Evolutionary conservation across 352 stramenopile species (phyloP), one percentile per base, ranked within the genome.

Genomic region (Phytophthora citricola): DNA sequence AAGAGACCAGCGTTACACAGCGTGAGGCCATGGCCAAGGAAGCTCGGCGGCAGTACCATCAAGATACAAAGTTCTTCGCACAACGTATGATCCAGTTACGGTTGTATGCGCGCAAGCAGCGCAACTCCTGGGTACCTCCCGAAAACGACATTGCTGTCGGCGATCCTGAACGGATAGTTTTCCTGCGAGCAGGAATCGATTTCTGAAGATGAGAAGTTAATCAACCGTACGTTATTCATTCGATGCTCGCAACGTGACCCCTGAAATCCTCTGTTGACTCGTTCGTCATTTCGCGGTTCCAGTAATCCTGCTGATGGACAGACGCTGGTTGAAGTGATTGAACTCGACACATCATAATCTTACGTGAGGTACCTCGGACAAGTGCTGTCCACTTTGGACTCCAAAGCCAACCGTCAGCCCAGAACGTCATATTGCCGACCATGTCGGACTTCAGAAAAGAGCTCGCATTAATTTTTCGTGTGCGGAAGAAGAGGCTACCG

Each of bases 51-150:
- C 72, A 76, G 58, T 87, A 87, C 44, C 67, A 81, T 43, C 64
- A 73, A 43, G 74, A 89, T 60, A 79, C 73, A 2, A 74, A 82
- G 45, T 82, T 85, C 34, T 89, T 89, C 26, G 69, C 66, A 4
- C 39, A 60, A 11, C 58, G 47, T 2, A 89, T 89, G 78, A 66
- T 69, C 11, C 47, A 76, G 46, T 54, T 87, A 52, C 56, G 66
- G 20, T 41, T 63, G 20, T 78, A 66, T 56, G 65, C 70, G 3
- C 49, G 61, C 4, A 12, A 73, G 40, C 46, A 58, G 36, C 52
- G 65, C 12, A 69, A 60, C 36, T 61, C 50, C 1, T 73, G 65
- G 65, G 27, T 73, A 39, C 65, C 65, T 12, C 58, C 58, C 4
- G 65, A 73, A 45, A 59, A 59, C 38, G 65, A 73, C 52, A 69